A percentile compares a stretch with the other conserved stretches of the same genome.
These are phyloP conservation scores for Hyphodiscus sp. DNA, from an alignment of 2,329 filamentous ascomycete species.

Conservation along the genomic window DNA sequence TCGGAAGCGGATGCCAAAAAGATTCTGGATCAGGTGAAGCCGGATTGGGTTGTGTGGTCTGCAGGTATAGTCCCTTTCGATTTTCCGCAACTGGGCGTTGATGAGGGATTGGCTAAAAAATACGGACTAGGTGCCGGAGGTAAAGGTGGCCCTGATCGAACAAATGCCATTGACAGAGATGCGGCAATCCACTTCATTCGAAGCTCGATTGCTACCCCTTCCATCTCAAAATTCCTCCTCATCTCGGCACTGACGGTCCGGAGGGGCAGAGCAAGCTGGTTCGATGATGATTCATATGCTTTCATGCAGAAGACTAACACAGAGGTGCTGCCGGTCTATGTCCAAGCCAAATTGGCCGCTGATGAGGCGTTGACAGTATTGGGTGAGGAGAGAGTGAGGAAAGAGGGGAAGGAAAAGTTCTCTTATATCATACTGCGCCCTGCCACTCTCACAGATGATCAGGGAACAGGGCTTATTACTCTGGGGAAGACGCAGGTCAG, in stretches of 20 bases:
- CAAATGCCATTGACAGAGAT: constrained; percentile 54
- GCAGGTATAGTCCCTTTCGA: constrained; percentile 43
- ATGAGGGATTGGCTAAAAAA: not conserved
- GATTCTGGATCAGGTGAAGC: constrained; percentile 54
- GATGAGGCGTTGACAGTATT: constrained; percentile 50
- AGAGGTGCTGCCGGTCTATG: constrained; percentile 45
- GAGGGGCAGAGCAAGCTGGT: constrained; percentile 47
- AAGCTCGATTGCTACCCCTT: constrained; percentile 47
- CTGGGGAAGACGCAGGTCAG: constrained; percentile 36
- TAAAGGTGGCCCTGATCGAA: constrained; percentile 50
- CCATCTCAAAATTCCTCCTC: constrained; percentile 56
- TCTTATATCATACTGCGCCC: constrained; percentile 49
- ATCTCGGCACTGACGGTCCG: constrained; percentile 56
- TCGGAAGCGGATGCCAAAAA: constrained; percentile 53
- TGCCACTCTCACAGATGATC: constrained; percentile 42
- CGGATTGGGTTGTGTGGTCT: constrained; percentile 63
- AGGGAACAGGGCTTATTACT: constrained; percentile 36
- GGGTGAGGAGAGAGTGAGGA: constrained; percentile 32
- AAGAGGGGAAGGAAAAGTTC: constrained; percentile 13
- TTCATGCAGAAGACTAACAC: constrained; percentile 33
- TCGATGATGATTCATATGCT: constrained; percentile 42
- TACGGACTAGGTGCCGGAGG: constrained; percentile 45
- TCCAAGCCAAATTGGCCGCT: constrained; percentile 53
- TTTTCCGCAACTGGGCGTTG: not conserved
- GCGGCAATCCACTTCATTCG: constrained; percentile 57